phyloP scores from a whole-genome alignment of 139 green algal genomes.

The Auxenochlorella pyrenoidosa region DNA sequence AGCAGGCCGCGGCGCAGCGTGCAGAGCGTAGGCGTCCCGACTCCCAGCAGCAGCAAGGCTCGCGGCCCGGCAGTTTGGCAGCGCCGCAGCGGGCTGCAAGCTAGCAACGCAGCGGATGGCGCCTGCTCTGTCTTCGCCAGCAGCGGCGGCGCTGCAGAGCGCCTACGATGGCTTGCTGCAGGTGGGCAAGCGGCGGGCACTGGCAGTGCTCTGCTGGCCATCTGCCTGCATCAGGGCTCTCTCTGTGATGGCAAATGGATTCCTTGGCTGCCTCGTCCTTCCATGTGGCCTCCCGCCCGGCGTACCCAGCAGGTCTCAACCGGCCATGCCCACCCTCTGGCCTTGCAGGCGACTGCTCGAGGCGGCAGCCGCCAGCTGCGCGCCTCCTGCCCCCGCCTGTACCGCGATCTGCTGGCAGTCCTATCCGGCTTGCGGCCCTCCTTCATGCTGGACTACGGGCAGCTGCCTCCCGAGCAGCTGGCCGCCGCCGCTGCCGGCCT shows the following conservation, averaged over 20 bases:
- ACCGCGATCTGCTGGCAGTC: conserved; percentile 58
- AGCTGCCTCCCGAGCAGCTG: neutral
- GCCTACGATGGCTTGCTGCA: neutral
- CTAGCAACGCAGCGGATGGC: neutral
- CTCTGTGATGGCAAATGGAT: too few species aligned
- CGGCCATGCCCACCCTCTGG: too few species aligned
- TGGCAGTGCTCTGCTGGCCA: neutral
- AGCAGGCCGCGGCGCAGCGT: neutral
- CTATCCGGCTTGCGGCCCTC: conserved; percentile 51
- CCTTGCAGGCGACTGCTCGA: neutral
- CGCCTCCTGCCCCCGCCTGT: conserved; percentile 3
- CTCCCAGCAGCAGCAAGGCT: neutral
- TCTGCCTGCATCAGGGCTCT: too few species aligned
- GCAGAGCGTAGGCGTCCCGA: neutral
- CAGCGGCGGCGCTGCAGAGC: neutral
- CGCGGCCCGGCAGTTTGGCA: neutral
- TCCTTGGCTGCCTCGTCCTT: too few species aligned
- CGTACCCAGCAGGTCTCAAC: neutral
- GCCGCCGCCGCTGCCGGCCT: neutral
- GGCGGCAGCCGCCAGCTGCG: conserved; percentile 9
- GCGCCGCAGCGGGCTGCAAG: neutral
- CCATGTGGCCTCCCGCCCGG: too few species aligned
- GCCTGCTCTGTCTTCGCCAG: neutral
- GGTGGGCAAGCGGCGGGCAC: neutral
- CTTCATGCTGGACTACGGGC: conserved; percentile 69